Evolutionary conservation across 805 yeast species (phyloP).

Genomic region (Pichia thaimueangensis): DNA sequence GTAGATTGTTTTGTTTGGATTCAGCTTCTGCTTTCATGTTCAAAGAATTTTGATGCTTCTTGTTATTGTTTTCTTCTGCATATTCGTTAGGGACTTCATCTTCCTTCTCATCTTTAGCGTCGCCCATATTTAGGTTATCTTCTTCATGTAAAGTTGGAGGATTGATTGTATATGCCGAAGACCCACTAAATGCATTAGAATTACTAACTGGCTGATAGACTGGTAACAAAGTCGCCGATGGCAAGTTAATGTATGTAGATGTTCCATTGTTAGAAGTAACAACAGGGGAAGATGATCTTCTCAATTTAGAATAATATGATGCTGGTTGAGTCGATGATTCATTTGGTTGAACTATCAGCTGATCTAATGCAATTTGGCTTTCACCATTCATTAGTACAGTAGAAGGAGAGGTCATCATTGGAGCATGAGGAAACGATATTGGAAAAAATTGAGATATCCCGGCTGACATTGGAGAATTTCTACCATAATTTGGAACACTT

Average conservation of each 20-base stretch:
- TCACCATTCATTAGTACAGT: constrained; percentile 5
- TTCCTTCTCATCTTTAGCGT: background rate
- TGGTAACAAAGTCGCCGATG: background rate
- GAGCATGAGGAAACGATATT: background rate
- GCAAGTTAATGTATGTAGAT: background rate
- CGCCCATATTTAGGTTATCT: background rate
- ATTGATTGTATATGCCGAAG: background rate
- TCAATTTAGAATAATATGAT: background rate
- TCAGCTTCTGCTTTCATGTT: background rate
- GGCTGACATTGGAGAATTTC: background rate
- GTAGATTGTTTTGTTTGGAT: constrained; percentile 1
- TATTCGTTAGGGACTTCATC: background rate
- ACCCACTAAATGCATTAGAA: background rate
- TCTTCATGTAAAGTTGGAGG: background rate
- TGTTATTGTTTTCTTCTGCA: background rate
- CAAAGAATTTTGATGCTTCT: background rate
- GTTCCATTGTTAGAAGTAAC: background rate
- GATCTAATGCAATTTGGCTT: background rate
- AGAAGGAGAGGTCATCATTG: background rate
- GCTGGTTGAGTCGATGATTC: background rate
- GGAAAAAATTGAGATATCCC: constrained; percentile 8
- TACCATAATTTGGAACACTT: background rate
- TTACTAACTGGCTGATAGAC: background rate
- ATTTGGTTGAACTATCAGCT: background rate
- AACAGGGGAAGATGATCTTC: background rate